phyloP scores from a whole-genome alignment of 805 yeast genomes.

The Dipodascus albidus region DNA sequence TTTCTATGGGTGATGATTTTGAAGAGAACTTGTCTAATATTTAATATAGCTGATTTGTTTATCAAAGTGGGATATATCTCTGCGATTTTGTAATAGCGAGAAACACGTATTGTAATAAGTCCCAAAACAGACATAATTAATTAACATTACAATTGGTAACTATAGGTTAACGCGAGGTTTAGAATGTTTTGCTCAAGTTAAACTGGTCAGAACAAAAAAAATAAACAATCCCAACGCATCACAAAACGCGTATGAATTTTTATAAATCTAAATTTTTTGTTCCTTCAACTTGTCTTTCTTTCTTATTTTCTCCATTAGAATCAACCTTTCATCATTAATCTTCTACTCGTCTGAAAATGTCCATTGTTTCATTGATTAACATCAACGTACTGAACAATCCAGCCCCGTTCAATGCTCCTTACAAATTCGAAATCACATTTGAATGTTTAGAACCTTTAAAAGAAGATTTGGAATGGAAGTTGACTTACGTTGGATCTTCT shows the following conservation, averaged over 20 bases:
- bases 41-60: no score
- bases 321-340: no score
- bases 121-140: background rate
- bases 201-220: no score
- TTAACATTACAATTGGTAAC: background rate
- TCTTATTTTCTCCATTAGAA: background rate
- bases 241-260: background rate
- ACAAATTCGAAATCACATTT: constrained; percentile 93
- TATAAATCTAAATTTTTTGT: background rate
- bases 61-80: background rate
- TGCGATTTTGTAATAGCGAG: background rate
- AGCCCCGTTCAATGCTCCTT: constrained; percentile 84
- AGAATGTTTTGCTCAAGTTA: no score
- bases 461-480: constrained; percentile 93
- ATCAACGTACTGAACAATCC: constrained; percentile 91
- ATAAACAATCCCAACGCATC: background rate
- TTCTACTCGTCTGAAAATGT: constrained; percentile 38
- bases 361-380: constrained; percentile 85
- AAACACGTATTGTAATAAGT: background rate
- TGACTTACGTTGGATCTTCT: constrained; percentile 94
- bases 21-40: no score
- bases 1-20: background rate
- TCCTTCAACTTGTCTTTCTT: background rate
- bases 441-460: constrained; percentile 90
- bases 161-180: background rate